Base-by-base conservation (phyloP, 257 asterid species). In the Nicotiana paniculata region DNA sequence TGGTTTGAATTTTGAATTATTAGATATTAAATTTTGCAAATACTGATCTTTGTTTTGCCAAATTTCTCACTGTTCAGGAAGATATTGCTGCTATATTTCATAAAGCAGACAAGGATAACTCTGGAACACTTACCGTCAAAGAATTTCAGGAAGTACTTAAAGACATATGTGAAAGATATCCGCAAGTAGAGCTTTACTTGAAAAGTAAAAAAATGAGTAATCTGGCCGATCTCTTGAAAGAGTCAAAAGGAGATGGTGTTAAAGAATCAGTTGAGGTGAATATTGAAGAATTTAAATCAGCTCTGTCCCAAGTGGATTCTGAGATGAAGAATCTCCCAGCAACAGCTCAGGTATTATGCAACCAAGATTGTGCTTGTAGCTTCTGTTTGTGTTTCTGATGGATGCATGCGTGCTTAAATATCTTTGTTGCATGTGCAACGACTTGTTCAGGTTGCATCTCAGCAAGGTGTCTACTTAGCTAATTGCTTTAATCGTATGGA, bases 271-370 rank as follows among this genome's bases (percentile, higher is more conserved):
- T 91, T 77, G 99, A 94, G 88, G 93, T 96, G 81, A 87, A 87
- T 78, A 89, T 96, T 82, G 97, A 94, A 79, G 97, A 96, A 81
- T 96, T 96, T 85, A 94, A 90, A 85, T 54, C 86, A 28, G 98
- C 97, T 68, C 95, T 96, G 79, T 96, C 98, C 77, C 89, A 94
- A 86, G 98, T 93, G 57, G 98, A 96, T 89, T 87, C 93, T 77
- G 93, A 93, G 86, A 82, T 93, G 99, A 96, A 94, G 97, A 91
- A 91, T 82, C 99, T 96, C 84, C 99, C 99, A 30, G 97, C 99
- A 72, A 96, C 99, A 26, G 99, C 99, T 33, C 99, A 96, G 98
- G 99, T 95, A 74, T 16, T 69, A 39, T 62, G 53, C 26, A 32
- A 46, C 78, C 43, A 61, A 54, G 54, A 68, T 9, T 55, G 33